Evolutionary conservation across 805 yeast genomes (phyloP).

Genomic region (Starmera quercuum): DNA sequence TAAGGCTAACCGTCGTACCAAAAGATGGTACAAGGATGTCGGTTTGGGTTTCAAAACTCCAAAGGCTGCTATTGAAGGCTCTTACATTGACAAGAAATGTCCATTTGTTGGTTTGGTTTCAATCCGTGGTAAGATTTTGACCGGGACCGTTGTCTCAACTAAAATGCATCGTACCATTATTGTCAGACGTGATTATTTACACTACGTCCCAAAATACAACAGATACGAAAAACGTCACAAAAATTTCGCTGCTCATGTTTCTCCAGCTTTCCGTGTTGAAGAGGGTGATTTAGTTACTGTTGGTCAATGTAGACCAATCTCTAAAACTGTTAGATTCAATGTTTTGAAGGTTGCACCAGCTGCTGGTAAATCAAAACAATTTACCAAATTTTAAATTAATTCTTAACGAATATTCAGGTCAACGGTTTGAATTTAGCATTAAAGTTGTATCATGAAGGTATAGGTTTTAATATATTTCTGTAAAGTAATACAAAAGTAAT

Average conservation of each 20-base stretch:
- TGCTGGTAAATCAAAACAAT: slow-evolving; percentile 84
- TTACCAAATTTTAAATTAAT: slow-evolving; percentile 85
- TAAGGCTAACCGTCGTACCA: slow-evolving; percentile 96
- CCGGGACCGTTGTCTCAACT: slow-evolving; percentile 99
- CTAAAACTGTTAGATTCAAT: slow-evolving; percentile 99
- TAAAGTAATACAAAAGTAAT: neutral
- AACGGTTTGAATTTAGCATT: no score
- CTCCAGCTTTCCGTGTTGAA: slow-evolving; percentile 99
- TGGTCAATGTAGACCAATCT: slow-evolving; percentile 99
- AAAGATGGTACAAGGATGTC: slow-evolving; percentile 99
- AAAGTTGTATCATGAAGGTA: neutral
- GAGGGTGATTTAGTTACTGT: slow-evolving; percentile 99
- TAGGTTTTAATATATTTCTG: neutral
- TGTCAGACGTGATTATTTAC: slow-evolving; percentile 99
- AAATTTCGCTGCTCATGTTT: slow-evolving; percentile 99
- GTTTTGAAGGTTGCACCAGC: slow-evolving; percentile 92
- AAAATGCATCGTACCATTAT: slow-evolving; percentile 99
- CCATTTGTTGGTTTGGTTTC: slow-evolving; percentile 97
- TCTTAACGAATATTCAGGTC: neutral
- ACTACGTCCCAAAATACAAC: slow-evolving; percentile 99
- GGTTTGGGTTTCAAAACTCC: slow-evolving; percentile 99
- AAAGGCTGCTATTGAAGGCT: slow-evolving; percentile 95
- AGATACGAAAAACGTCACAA: slow-evolving; percentile 99
- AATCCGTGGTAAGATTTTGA: slow-evolving; percentile 98
- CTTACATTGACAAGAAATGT: slow-evolving; percentile 99